Evolutionary conservation across 495 filamentous ascomycete genomes (phyloP).

Genomic region (Penicillium paxilli): DNA sequence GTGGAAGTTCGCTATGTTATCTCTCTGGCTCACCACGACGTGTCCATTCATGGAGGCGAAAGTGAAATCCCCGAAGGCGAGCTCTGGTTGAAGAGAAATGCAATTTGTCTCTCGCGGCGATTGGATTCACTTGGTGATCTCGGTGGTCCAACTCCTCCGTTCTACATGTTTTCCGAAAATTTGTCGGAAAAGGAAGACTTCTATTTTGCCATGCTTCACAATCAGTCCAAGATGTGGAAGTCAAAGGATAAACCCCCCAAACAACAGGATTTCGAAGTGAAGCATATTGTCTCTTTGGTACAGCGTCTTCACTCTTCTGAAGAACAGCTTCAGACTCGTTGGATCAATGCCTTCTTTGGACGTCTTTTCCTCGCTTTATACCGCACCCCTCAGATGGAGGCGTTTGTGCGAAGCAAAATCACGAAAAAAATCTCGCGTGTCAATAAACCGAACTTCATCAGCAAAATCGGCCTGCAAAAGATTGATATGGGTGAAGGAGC

Average conservation of each 20-base stretch:
- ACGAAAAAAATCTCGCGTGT: conserved; percentile 95
- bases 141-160: conserved; percentile 68
- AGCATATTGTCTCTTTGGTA: conserved; percentile 82
- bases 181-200: conserved; percentile 97
- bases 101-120: conserved; percentile 78
- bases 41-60: conserved; percentile 83
- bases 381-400: conserved; percentile 77
- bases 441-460: conserved; percentile 87
- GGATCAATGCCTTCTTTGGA: conserved; percentile 90
- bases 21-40: conserved; percentile 81
- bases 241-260: conserved; percentile 60
- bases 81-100: conserved; percentile 93
- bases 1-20: conserved; percentile 94
- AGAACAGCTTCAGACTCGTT: conserved; percentile 86
- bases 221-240: conserved; percentile 67
- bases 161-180: conserved; percentile 92
- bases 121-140: conserved; percentile 60
- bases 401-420: conserved; percentile 78
- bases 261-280: conserved; percentile 76
- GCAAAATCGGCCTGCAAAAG: conserved; percentile 71
- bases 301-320: conserved; percentile 89
- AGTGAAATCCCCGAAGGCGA: conserved; percentile 85
- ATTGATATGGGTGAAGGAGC: conserved; percentile 87
- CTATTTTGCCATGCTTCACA: conserved; percentile 87
- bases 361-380: conserved; percentile 86